These are phyloP conservation scores for Penicillium herquei DNA, from an alignment of 495 filamentous ascomycete genomes.

Conservation along the genomic window DNA sequence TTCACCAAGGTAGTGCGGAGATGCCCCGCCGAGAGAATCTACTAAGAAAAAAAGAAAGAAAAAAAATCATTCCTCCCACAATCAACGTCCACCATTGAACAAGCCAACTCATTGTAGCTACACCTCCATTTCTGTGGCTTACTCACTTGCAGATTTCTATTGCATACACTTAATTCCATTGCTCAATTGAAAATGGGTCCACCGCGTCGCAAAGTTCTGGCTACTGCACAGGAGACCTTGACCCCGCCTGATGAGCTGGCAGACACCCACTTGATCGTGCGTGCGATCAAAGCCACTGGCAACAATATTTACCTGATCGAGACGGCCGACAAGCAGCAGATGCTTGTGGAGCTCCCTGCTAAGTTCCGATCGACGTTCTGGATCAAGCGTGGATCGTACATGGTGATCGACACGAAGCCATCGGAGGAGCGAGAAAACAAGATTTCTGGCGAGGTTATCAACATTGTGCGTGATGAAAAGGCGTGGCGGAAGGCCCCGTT, in stretches of 20 bases:
- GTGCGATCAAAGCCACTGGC: conserved; percentile 75
- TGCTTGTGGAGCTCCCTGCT: conserved; percentile 72
- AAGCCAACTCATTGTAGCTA: not conserved
- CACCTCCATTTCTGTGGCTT: not conserved
- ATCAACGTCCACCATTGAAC: not conserved
- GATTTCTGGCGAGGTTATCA: conserved; percentile 84
- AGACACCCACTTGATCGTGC: conserved; percentile 65
- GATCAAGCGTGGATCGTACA: conserved; percentile 83
- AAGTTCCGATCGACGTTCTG: conserved; percentile 88
- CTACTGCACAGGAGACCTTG: conserved; percentile 69
- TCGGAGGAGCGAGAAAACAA: conserved; percentile 72
- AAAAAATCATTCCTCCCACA: not conserved
- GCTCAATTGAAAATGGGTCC: conserved; percentile 56
- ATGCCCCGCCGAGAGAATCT: not conserved
- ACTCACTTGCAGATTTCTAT: too few species aligned
- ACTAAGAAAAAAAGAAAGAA: not conserved
- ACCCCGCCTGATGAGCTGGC: conserved; percentile 70
- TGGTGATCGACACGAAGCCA: conserved; percentile 71
- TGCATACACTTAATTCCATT: not conserved
- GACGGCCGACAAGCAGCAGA: conserved; percentile 52
- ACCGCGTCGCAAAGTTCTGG: conserved; percentile 70
- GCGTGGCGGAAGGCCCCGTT: conserved; percentile 86
- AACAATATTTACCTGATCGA: conserved; percentile 82
- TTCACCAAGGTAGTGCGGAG: not conserved
- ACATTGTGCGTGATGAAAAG: conserved; percentile 89